Evolutionary conservation across 768 basidiomycete species (phyloP).

Genomic region (Lactarius psammicola): DNA sequence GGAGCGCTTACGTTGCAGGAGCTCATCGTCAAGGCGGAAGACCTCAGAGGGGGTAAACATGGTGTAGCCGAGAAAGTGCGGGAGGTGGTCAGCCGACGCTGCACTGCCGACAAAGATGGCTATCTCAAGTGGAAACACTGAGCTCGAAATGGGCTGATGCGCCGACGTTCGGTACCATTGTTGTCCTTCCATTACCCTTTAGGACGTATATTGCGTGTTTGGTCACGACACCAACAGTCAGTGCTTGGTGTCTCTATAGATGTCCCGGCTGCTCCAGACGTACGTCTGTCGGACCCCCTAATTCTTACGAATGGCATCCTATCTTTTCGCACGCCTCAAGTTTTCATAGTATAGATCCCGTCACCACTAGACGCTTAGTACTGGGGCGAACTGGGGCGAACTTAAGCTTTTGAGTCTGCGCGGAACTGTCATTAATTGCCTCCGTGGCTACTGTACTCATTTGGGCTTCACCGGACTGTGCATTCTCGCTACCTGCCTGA

Average conservation of each 20-base stretch:
- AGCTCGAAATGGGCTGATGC: constrained; percentile 8
- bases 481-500: not conserved
- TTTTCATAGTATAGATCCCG: not conserved
- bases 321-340: not conserved
- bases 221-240: not conserved
- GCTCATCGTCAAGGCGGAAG: constrained; percentile 54
- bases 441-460: not conserved
- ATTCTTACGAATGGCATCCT: not conserved
- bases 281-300: not conserved
- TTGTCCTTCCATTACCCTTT: not conserved
- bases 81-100: constrained; percentile 72
- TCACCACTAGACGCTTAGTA: not conserved
- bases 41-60: constrained; percentile 47
- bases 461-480: not conserved
- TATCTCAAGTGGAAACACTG: constrained; percentile 55
- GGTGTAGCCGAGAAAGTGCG: constrained; percentile 75
- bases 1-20: constrained; percentile 63
- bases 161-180: constrained; percentile 2
- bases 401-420: not conserved
- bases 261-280: not conserved
- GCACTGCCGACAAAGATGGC: constrained; percentile 56
- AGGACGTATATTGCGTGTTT: not conserved
- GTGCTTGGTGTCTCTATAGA: not conserved
- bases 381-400: not conserved
- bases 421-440: not conserved